Conservation (phyloP, 139 green algal species). For the Closterium sp. region DNA sequence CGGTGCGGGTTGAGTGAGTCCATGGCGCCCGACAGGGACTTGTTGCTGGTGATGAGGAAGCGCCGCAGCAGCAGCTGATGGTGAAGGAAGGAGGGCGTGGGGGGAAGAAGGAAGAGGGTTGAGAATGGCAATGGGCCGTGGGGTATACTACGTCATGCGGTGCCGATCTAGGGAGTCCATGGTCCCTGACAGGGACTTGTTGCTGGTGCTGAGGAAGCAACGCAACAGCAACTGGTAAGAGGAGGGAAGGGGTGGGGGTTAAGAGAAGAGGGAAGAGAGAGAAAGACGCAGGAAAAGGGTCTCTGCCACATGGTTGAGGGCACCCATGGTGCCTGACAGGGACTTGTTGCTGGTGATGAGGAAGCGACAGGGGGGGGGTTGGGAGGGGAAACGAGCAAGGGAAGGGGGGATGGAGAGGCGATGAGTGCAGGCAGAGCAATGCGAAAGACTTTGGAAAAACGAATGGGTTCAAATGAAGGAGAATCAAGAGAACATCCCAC, state of each 20-base stretch:
- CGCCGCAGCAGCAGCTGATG: constrained; percentile 77
- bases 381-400: too few species aligned
- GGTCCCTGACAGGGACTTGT: constrained; percentile 86
- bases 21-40: constrained; percentile 84
- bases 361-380: not conserved
- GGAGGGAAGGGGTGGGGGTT: not conserved
- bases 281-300: not conserved
- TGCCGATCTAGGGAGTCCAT: constrained; percentile 87
- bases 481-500: too few species aligned
- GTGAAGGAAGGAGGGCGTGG: not conserved
- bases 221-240: constrained; percentile 73
- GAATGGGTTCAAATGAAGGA: too few species aligned
- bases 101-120: not conserved
- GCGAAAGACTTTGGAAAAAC: too few species aligned
- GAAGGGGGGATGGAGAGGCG: too few species aligned
- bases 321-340: constrained; percentile 90
- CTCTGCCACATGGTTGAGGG: too few species aligned
- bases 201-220: constrained; percentile 77
- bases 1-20: constrained; percentile 86
- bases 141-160: constrained; percentile 84
- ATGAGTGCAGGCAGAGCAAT: too few species aligned
- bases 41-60: constrained; percentile 79
- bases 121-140: not conserved
- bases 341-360: constrained; percentile 68
- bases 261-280: too few species aligned